These are phyloP conservation scores for Crithidia thermophila DNA, from an alignment of 208 protist genomes.

Conservation along the genomic window DNA sequence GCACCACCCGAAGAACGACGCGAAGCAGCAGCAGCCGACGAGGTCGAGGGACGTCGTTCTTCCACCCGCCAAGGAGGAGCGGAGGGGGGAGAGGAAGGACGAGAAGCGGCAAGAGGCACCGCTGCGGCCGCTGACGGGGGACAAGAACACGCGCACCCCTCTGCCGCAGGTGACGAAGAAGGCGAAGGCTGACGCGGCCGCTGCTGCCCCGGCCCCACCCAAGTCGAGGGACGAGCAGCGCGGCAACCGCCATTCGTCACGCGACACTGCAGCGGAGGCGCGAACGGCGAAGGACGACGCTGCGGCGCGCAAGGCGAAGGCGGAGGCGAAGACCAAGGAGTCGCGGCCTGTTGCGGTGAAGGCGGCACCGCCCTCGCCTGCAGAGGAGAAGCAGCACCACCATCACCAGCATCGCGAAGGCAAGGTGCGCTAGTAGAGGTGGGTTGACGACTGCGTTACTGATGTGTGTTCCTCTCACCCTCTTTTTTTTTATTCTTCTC, in stretches of 20 bases:
- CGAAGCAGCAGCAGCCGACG: not conserved
- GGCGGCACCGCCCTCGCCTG: not conserved
- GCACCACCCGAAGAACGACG: not conserved
- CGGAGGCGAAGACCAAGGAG: not conserved
- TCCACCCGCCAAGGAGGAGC: not conserved
- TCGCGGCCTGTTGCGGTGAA: not conserved
- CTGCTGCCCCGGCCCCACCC: not conserved
- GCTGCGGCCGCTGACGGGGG: not conserved
- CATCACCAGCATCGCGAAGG: not conserved
- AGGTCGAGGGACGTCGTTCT: not conserved
- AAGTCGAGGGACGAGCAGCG: conserved; percentile 2
- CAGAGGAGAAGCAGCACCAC: not conserved
- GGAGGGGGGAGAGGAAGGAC: not conserved
- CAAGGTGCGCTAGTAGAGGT: not conserved
- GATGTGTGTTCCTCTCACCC: not conserved
- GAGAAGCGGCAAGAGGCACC: not conserved
- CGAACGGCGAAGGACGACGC: not conserved
- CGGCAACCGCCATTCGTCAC: not conserved
- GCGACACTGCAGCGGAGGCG: not conserved
- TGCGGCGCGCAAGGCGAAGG: not conserved
- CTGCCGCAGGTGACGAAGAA: not conserved
- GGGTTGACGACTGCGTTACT: not conserved
- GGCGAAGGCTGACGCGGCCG: not conserved
- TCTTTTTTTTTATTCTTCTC: conserved; percentile 1
- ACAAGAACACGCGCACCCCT: not conserved